Base-by-base conservation (phyloP, 768 basidiomycete genomes). In the Lanmaoa pseudosensibilis region DNA sequence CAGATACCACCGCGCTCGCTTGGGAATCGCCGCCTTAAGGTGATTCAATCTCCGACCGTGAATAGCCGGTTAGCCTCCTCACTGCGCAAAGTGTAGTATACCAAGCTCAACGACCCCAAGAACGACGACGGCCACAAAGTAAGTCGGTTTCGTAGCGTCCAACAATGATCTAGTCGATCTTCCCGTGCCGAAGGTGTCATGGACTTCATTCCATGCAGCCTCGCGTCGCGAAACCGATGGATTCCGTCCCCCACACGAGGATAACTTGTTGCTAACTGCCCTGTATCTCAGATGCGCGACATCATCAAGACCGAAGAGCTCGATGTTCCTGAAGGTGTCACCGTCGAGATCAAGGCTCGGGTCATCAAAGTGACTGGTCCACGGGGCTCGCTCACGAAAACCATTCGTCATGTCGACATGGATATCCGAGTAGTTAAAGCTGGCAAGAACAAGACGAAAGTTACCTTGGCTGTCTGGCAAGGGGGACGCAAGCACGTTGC, bases 401-500 rank as follows among this genome's bases (percentile, higher is more conserved):
- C 87, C 66, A 84, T 94, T 72, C 90, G 90, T 61, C 94, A 96
- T 79, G 84, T 94, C 64, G 84, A 93, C 78, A 94, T 96, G 91
- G 93, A 94, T 75, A 87, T 95, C 74, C 85, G 88, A 70, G 75
- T 93, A 49, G 74, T 91, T 65, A 91, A 89, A 78, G 54, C 57
- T 13, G 81, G 83, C 71, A 88, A 93, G 78, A 79, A 80, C 65
- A 84, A 82, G 62, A 61, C 66, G 71, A 86, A 87, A 72, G 89
- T 98, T 72, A 85, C 84, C 59, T 84, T 98, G 68, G 91, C 93
- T 57, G 92, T 99, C 57, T 99, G 97, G 97, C 93, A 98, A 77
- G 97, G 92, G 59, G 90, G 86, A 61, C 87, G 97, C 72, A 99
- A 99, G 81, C 97, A 99, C 73, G 92, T 98, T 68, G 97, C 97